Conservation (phyloP, 495 filamentous ascomycete genomes). For the Penicillium crystallinum region DNA sequence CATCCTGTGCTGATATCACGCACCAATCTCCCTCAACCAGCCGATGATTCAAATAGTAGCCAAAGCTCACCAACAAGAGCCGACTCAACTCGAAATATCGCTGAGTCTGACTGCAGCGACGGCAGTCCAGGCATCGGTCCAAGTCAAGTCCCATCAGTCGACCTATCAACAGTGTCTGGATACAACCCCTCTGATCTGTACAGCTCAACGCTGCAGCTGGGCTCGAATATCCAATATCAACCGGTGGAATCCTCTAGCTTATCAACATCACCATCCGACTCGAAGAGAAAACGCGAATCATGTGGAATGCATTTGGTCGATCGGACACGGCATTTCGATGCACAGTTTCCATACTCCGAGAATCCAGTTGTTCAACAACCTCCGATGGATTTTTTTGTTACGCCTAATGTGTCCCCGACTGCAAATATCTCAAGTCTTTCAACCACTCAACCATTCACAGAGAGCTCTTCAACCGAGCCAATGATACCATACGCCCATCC, state of each 20-base stretch:
- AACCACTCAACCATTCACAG: neutral
- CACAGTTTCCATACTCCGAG: conserved; percentile 9
- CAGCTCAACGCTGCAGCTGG: neutral
- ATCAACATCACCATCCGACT: conserved; percentile 11
- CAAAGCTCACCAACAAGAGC: conserved; percentile 11
- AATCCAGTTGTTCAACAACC: conserved; percentile 15
- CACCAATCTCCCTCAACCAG: conserved; percentile 29
- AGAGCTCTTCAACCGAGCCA: conserved; percentile 1
- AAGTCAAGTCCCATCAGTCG: neutral
- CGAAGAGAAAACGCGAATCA: conserved; percentile 21
- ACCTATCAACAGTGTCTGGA: neutral
- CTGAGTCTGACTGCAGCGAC: conserved; percentile 5
- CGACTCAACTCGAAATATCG: neutral
- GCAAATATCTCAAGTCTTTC: conserved; percentile 7
- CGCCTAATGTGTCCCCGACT: neutral
- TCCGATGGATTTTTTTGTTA: conserved; percentile 18
- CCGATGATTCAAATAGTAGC: conserved; percentile 13
- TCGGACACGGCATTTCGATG: conserved; percentile 14
- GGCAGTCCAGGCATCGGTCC: neutral
- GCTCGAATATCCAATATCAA: neutral
- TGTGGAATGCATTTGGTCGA: conserved; percentile 13
- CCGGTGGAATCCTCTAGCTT: neutral
- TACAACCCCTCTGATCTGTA: neutral
- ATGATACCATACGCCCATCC: conserved; percentile 23
- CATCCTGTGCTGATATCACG: conserved; percentile 27